These are phyloP conservation scores for Yarrowia divulgata DNA, from an alignment of 805 yeast species.

Conservation along the genomic window DNA sequence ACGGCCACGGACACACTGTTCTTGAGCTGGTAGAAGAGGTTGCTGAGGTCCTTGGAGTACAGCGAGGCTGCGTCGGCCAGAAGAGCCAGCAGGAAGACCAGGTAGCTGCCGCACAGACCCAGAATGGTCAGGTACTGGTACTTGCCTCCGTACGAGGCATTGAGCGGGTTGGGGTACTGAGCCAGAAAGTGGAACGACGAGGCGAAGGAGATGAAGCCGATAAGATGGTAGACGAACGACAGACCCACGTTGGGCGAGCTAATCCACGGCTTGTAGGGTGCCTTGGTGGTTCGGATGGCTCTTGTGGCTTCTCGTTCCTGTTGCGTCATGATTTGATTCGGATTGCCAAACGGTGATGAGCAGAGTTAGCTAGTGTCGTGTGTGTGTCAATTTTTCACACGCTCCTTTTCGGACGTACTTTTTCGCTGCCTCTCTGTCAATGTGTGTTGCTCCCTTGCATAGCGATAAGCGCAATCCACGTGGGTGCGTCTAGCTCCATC, in stretches of 20 bases:
- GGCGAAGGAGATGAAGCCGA: conserved; percentile 27
- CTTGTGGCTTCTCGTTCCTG: conserved; percentile 27
- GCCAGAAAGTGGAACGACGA: conserved; percentile 35
- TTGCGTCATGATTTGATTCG: conserved; percentile 6
- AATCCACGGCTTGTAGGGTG: conserved; percentile 38
- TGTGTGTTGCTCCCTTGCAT: conserved; percentile 26
- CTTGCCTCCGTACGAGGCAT: conserved; percentile 51
- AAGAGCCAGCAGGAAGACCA: conserved; percentile 48
- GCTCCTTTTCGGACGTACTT: not conserved
- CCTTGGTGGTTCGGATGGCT: conserved; percentile 35
- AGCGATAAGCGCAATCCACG: conserved; percentile 39
- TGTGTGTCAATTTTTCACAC: conserved; percentile 10
- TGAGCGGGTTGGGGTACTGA: conserved; percentile 36
- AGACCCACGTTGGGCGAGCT: conserved; percentile 31
- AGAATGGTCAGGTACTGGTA: conserved; percentile 49
- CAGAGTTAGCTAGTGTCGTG: conserved; percentile 10
- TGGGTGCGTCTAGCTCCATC: conserved; percentile 20
- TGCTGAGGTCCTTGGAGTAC: conserved; percentile 9
- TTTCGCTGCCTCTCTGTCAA: not conserved
- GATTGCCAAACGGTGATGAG: not conserved
- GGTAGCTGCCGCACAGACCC: conserved; percentile 46
- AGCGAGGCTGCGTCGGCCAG: conserved; percentile 40
- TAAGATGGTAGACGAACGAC: conserved; percentile 15
- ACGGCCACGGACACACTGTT: conserved; percentile 44
- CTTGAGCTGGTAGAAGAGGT: conserved; percentile 43